Base-by-base conservation (phyloP, 441 rosid genomes). In the Gossypium lobatum region DNA sequence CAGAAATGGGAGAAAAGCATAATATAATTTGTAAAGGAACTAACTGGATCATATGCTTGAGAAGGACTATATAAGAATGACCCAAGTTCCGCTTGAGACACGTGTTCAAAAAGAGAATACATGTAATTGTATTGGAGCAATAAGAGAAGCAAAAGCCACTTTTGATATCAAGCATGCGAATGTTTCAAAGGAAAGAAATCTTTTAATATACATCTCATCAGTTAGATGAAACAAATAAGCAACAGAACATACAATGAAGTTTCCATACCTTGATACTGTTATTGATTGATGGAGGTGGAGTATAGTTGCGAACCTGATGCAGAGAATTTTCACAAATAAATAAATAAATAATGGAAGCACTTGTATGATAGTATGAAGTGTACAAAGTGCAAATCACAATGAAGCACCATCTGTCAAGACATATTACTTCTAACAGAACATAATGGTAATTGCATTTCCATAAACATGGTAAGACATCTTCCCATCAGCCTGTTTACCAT, bases 261-360 rank as follows among this genome's bases (percentile, higher is more conserved):
- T 20, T 55, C 18, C 74, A 23, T 46, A 73, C 75, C 69, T 73
- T 73, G 18, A 73, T 73, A 62, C 70, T 62, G 60, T 62, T 73
- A 73, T 73, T 73, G 60, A 73, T 73, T 73, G 75, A 48, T 11
- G 75, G 75, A 26, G 54, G 20, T 5, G 75, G 75, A 48, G 75
- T 21, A 50, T 46, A 73, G 61, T 73, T 62, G 26, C 52, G 60
- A 62, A 73, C 75, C 75, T 73, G 70, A 60, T 17, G 58, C 39
- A 20, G 10, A 59, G 31, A 72, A 21, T 25, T 66, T 23, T 39
- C 31, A 42, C 48, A 64, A 13, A 64, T 45, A 72, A 26, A n/a
- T 13, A 20, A 16, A 45, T 21, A n/a, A 17, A 31, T 31, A 31
- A 31, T 31, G 37, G 37, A 26, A n/a, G 64, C 64, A 60, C 10